Base-by-base conservation (phyloP, 1,284 basidiomycete species). In the Cronartium quercuum region DNA sequence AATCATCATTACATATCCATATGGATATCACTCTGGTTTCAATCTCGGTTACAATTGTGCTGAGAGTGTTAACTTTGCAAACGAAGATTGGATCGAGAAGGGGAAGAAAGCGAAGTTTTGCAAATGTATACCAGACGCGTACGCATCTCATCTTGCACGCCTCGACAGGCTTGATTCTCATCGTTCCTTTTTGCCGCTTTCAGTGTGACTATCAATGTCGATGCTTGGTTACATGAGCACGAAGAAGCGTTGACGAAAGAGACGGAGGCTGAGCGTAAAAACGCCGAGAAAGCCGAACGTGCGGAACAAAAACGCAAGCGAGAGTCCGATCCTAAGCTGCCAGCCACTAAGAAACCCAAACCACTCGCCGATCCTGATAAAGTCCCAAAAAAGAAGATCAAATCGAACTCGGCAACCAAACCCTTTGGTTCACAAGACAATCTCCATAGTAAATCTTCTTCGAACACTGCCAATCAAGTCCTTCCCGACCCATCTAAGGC, bases 11-110 rank as follows among this genome's bases (percentile, higher is more conserved):
- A 98, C 95, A 0, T 98, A 89, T 81, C 95, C 95, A 0, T 79
- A 80, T 62, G 80, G 80, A 29, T 97, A 97, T 82, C 94, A 97
- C 81, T 91, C 93, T 0, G 95, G 95, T 18, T 98, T 96, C 85
- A 98, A 98, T 81, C 84, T 98, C 47, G 96, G 95, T 15, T 89
- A 96, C 81, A 98, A 98, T 81, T 98, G 95, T 80, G 95, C 95
- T 1, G 96, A 98, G 83, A 93, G 91, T 77, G 92, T 97, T 79
- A 98, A 98, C 82, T 98, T 98, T 82, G 96, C 96, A 0, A 85
- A 98, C 35, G 91, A 97, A 24, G 91, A 89, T 76, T 98, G 95
- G 95, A 83, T 98, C 9, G 92, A 95, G 66, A 83, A 95, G 29
- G 95, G 94, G 3, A 85, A 89, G 76, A 87, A 86, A 77, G 93